Conservation (phyloP, 2,329 filamentous ascomycete species). For the Aureobasidium zeae region DNA sequence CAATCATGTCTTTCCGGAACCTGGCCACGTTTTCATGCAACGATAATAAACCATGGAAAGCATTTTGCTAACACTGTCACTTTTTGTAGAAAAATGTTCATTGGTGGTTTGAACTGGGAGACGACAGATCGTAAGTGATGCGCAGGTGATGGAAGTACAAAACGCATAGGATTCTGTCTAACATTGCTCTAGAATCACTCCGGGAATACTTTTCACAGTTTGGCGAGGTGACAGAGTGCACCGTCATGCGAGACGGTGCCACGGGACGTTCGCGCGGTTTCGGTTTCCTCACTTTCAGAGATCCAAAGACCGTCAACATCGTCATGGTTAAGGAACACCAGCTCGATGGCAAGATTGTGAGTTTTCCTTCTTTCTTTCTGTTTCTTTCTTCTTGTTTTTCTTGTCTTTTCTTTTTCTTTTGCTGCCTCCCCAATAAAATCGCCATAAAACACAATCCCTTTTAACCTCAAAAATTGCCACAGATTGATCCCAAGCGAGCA, state of each 20-base stretch:
- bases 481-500: constrained; percentile 97
- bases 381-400: too few relatives aligned
- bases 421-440: too few relatives aligned
- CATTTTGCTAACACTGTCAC: constrained; percentile 17
- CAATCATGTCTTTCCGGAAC: constrained; percentile 13
- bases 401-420: too few relatives aligned
- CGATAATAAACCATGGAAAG: neutral
- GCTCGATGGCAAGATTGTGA: constrained; percentile 94
- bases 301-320: constrained; percentile 94
- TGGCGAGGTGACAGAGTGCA: constrained; percentile 93
- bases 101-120: constrained; percentile 97
- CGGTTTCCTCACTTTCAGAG: constrained; percentile 94
- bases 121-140: constrained; percentile 75
- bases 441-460: too few relatives aligned
- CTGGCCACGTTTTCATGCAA: neutral
- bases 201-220: constrained; percentile 97
- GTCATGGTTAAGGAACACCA: constrained; percentile 99
- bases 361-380: too few relatives aligned
- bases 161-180: neutral
- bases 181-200: constrained; percentile 62
- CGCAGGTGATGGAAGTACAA: neutral
- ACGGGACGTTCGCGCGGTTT: constrained; percentile 92
- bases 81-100: constrained; percentile 88
- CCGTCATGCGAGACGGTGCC: constrained; percentile 95
- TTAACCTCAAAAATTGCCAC: constrained; percentile 9